Conservation (phyloP, 352 stramenopile species). For the Phytophthora litchii region DNA sequence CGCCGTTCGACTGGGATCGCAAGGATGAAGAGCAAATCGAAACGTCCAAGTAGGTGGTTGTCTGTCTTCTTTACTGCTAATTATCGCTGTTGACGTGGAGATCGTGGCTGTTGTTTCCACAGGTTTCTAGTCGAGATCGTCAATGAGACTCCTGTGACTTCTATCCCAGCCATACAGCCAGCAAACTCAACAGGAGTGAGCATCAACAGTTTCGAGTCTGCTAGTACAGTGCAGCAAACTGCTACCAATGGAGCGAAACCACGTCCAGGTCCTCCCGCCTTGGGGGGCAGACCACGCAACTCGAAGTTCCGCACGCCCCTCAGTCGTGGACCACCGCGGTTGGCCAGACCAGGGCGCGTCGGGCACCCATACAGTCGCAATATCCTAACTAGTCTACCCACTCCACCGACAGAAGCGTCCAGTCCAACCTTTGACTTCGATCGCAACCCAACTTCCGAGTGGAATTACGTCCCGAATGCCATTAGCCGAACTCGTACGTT, state of each 20-base stretch:
- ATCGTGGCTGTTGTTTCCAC: slow-evolving; percentile 1
- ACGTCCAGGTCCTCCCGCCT: neutral
- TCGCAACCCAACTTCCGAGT: slow-evolving; percentile 64
- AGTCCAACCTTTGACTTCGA: slow-evolving; percentile 54
- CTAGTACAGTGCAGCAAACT: slow-evolving; percentile 1
- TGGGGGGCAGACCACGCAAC: slow-evolving; percentile 21
- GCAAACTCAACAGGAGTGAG: slow-evolving; percentile 1
- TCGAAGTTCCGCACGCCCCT: slow-evolving; percentile 44
- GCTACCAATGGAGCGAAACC: neutral
- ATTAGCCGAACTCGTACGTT: slow-evolving; percentile 56
- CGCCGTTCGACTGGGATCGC: slow-evolving; percentile 54
- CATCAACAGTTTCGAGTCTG: slow-evolving; percentile 8
- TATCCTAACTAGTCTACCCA: neutral
- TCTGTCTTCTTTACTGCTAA: neutral
- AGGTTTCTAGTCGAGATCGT: slow-evolving; percentile 81
- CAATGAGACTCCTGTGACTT: slow-evolving; percentile 56
- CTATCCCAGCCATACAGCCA: slow-evolving; percentile 7
- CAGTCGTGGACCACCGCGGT: slow-evolving; percentile 17
- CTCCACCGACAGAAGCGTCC: slow-evolving; percentile 1
- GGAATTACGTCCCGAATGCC: slow-evolving; percentile 55
- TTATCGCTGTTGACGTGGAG: neutral
- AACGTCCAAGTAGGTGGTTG: slow-evolving; percentile 52
- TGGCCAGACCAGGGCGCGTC: slow-evolving; percentile 17
- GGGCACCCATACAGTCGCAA: slow-evolving; percentile 24
- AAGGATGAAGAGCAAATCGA: slow-evolving; percentile 69